Conservation (phyloP, 169 alveolate species). For the Neospora caninum region DNA sequence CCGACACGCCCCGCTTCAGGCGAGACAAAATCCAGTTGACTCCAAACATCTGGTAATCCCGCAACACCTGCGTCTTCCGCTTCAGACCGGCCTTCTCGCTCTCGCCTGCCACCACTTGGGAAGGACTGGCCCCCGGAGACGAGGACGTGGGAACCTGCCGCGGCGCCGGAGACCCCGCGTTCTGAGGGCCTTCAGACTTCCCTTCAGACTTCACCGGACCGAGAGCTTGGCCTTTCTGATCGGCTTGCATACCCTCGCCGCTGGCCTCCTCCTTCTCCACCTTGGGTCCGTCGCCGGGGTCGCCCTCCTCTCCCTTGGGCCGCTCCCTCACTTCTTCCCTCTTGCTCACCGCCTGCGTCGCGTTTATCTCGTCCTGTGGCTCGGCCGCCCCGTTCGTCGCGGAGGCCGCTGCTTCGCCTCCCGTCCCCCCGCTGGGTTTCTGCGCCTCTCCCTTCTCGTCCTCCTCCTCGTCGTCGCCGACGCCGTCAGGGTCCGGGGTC, state of each 20-base stretch:
- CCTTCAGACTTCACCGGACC: background rate
- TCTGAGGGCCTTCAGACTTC: background rate
- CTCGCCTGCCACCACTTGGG: background rate
- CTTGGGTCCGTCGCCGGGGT: background rate
- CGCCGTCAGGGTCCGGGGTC: background rate
- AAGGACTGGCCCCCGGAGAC: background rate
- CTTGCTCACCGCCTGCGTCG: no score
- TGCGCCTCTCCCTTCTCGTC: background rate
- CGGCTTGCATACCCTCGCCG: background rate
- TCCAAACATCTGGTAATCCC: conserved; percentile 95
- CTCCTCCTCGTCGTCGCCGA: background rate
- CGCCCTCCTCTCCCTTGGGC: background rate
- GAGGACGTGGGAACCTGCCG: background rate
- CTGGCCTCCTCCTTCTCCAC: background rate
- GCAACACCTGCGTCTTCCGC: conserved; percentile 71
- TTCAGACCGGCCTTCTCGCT: background rate
- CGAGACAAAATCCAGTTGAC: conserved; percentile 95
- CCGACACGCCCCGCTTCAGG: conserved; percentile 93
- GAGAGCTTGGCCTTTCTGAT: background rate
- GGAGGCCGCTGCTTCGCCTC: background rate
- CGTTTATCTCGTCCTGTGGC: no score
- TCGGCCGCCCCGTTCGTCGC: no score
- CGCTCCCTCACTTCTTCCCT: background rate
- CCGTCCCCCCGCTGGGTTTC: background rate
- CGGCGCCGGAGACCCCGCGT: background rate